A percentile compares a stretch with the other conserved stretches of the same genome.
Evolutionary conservation across 164 flowering plant genomes (phyloP).

Genomic region (Tetracentron sinense): DNA sequence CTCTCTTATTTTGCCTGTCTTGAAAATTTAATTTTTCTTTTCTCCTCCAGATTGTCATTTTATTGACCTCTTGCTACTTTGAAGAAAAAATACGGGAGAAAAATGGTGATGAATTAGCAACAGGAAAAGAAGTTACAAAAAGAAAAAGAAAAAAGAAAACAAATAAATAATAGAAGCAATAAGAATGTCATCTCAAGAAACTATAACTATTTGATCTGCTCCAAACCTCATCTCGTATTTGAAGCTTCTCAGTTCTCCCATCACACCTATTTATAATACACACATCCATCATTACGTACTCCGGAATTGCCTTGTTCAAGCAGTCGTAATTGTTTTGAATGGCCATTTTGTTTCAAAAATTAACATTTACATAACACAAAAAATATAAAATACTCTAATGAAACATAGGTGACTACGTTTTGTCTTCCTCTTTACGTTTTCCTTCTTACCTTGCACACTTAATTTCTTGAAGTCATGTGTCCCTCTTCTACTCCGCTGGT

Average conservation of each 20-base stretch:
- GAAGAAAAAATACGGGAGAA: background rate
- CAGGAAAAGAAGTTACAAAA: no score
- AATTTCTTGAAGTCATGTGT: no score
- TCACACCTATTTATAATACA: background rate
- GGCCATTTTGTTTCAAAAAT: no score
- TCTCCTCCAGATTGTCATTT: background rate
- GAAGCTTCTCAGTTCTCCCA: background rate
- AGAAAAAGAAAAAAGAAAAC: no score
- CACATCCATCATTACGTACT: background rate
- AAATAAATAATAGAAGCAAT: no score
- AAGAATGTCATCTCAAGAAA: background rate
- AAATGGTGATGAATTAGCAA: background rate
- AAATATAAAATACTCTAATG: no score
- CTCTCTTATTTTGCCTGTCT: background rate
- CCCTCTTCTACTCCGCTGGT: background rate
- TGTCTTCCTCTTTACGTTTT: no score
- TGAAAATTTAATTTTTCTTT: background rate
- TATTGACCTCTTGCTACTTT: background rate
- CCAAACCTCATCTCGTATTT: background rate
- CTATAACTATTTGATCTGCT: background rate
- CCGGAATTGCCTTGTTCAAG: no score
- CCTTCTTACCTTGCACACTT: no score
- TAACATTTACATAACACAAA: no score
- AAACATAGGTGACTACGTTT: no score
- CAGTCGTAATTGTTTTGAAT: no score